These are phyloP conservation scores for Erysimum pusillum DNA, from an alignment of 441 rosid species.

Conservation along the genomic window DNA sequence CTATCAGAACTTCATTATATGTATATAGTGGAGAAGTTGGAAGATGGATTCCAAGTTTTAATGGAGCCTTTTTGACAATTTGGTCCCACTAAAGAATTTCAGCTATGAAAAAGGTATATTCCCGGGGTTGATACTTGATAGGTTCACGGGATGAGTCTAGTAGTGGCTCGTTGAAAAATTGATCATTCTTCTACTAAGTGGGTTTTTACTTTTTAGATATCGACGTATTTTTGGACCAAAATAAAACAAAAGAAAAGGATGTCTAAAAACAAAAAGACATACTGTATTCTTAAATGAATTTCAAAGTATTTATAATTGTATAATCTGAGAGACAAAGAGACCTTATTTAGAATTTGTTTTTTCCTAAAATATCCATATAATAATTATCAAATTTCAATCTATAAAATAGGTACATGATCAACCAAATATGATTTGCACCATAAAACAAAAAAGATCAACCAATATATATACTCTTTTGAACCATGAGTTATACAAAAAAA, in stretches of 20 bases:
- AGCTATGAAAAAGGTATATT: slow-evolving; percentile 5
- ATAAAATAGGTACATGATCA: not conserved
- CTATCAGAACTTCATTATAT: slow-evolving; percentile 1
- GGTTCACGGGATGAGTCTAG: slow-evolving; percentile 37
- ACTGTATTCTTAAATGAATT: not conserved
- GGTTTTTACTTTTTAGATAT: not conserved
- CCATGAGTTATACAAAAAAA: not conserved
- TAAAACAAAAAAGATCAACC: not conserved
- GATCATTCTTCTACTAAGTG: not conserved
- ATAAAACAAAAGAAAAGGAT: no score
- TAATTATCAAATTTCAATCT: not conserved
- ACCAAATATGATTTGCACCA: not conserved
- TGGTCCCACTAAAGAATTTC: slow-evolving; percentile 29
- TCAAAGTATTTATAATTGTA: not conserved
- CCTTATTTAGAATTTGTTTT: no score
- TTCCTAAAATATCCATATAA: not conserved
- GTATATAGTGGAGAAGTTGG: not conserved
- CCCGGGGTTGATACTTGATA: not conserved
- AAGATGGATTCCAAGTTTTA: slow-evolving; percentile 23
- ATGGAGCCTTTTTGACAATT: not conserved
- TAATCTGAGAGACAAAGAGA: not conserved
- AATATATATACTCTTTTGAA: slow-evolving; percentile 23
- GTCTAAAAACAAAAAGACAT: no score
- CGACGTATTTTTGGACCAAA: not conserved
- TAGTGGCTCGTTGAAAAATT: not conserved